These are phyloP conservation scores for Cucumis sativus DNA, from an alignment of 306 rosid genomes.

Conservation along the genomic window DNA sequence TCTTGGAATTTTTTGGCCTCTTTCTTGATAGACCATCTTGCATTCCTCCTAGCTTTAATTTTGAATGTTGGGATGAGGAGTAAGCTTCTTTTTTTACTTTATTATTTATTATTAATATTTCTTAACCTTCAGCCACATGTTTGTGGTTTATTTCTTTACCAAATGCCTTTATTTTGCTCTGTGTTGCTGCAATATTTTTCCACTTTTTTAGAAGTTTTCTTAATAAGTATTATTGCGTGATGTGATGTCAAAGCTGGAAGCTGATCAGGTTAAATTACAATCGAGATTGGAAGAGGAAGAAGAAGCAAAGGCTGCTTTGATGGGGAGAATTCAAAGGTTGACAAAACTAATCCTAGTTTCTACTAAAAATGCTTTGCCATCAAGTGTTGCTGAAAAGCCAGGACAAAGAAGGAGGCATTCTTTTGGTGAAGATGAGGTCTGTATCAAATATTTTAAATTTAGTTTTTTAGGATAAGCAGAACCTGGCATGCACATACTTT, in stretches of 20 bases:
- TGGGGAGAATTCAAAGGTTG: conserved; percentile 83
- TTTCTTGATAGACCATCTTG: background rate
- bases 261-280: conserved; percentile 67
- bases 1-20: background rate
- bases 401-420: conserved; percentile 68
- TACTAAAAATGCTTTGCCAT: conserved; percentile 51
- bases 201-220: background rate
- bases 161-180: background rate
- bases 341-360: conserved; percentile 81
- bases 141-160: background rate
- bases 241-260: conserved; percentile 62
- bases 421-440: conserved; percentile 88
- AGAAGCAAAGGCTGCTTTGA: conserved; percentile 80
- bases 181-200: background rate
- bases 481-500: background rate
- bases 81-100: background rate
- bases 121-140: background rate
- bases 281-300: conserved; percentile 89
- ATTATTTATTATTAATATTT: too few relatives aligned
- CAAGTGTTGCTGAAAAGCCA: conserved; percentile 46
- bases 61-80: background rate
- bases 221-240: conserved; percentile 17
- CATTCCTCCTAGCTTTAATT: background rate
- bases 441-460: conserved; percentile 7
- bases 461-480: background rate